Evolutionary conservation across 306 rosid genomes (phyloP), one percentile per base, ranked within the genome.

Genomic region (Crataegus laevigata): DNA sequence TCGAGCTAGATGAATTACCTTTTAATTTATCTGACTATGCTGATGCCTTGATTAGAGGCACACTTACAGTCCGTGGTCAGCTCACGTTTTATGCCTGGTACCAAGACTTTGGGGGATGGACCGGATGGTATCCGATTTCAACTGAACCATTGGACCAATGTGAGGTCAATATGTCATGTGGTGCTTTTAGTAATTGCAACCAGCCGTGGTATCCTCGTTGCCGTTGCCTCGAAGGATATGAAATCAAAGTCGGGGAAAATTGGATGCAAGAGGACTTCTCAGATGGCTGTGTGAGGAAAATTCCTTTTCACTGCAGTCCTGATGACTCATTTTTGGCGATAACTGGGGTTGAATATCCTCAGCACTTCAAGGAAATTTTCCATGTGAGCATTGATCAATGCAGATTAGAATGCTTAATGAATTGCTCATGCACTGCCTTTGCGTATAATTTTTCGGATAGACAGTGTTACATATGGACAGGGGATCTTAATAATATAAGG

Each of bases 401-500:
- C 12, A 25, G 11, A 30, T 30, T 4, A 30, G 6, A 30, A 30
- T 30, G 34, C 34, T 30, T 30, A 30, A 30, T 30, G 0, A 58
- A 75, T 11, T 75, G 72, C 50, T 50, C 54, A 18, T 75, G 78
- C 34, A 75, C 47, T 10, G 78, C 78, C 24, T 75, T 68, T 68
- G 24, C 57, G 25, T 68, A 68, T 68, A 55, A 45, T 43, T 58
- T 21, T 52, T 3, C 2, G 3, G 58, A 52, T 15, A 21, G 17
- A 11, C 50, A 6, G 72, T 68, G 57, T 68, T 42, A 42, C 57
- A 43, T 68, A 13, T 68, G 72, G 57, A 4, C 2, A 26, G 72
- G 72, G 9, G 24, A 43, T 7, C 36, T 68, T 17, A 42, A 42
- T 26, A 68, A 68, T 68, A 12, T 68, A 14, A 15, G 6, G 58